These are phyloP conservation scores for Lachnellula suecica DNA, from an alignment of 2,329 filamentous ascomycete species.

Conservation along the genomic window DNA sequence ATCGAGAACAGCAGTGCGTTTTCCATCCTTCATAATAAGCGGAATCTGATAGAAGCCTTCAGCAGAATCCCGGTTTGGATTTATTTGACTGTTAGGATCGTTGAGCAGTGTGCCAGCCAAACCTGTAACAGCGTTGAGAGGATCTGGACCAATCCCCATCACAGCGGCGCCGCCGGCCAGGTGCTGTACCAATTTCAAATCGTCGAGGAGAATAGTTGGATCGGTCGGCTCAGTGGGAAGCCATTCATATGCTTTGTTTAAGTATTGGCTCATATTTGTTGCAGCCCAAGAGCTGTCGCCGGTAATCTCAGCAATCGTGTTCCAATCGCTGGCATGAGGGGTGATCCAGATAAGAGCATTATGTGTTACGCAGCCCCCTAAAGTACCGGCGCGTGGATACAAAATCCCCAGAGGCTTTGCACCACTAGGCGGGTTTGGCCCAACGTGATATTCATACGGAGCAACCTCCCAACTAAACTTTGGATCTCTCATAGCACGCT, in stretches of 20 bases:
- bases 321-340: conserved; percentile 24
- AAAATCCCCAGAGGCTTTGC: conserved; percentile 26
- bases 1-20: conserved; percentile 5
- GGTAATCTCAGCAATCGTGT: conserved; percentile 23
- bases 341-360: conserved; percentile 23
- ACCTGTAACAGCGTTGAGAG: conserved; percentile 5
- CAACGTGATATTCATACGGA: conserved; percentile 11
- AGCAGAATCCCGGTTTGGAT: conserved; percentile 5
- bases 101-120: background rate
- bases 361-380: conserved; percentile 30
- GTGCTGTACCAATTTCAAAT: conserved; percentile 2
- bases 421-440: conserved; percentile 23
- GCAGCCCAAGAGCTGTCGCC: conserved; percentile 17
- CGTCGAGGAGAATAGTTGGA: background rate
- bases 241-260: conserved; percentile 4
- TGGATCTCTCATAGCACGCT: conserved; percentile 1
- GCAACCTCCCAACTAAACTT: conserved; percentile 2
- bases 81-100: conserved; percentile 2
- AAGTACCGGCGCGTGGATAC: conserved; percentile 32
- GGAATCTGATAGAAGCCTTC: conserved; percentile 6
- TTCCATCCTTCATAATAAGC: conserved; percentile 3
- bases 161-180: conserved; percentile 4
- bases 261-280: conserved; percentile 5
- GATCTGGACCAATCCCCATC: background rate
- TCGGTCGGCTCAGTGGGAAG: conserved; percentile 1